Evolutionary conservation across 1,139 yeast species (phyloP), one percentile per base, ranked within the genome.

Genomic region (Kodamaea alishanica): DNA sequence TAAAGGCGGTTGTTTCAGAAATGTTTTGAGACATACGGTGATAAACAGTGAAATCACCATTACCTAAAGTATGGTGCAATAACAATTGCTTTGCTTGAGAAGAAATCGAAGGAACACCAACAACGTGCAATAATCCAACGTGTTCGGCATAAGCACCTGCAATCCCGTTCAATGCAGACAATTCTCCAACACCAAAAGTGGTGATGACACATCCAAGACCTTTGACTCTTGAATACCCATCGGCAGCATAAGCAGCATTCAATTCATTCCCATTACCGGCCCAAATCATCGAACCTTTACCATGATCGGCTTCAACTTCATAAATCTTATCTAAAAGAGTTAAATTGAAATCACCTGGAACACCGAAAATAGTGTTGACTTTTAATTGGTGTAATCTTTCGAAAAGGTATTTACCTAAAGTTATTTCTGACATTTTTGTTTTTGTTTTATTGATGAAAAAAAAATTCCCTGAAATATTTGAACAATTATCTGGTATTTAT

Each of bases 41-140:
- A 73, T 84, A 86, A 36, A 81, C 92, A 35, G 84, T 79, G 66
- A 84, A 86, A 63, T 84, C 90, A 48, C 92, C 90, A 65, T 86
- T 84, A 55, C 95, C 95, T 55, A 83, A 70, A 38, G 90, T 83
- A 65, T 83, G 90, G 51, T 68, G 74, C 44, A 68, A 59, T 46
- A 68, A 56, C 50, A 68, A 62, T 47, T 67, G 73, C 60, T 82
- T 77, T 47, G 83, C 73, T 59, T 81, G 88, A 23, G 94, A 74
- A 10, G 81, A 64, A 33, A 76, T 63, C 6, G 82, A 75, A 6
- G 82, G 82, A 50, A 74, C 70, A 36, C 83, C 83, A 6, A 76
- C 81, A 36, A 77, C 63, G 52, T 76, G 81, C 25, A 77, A 48
- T 34, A 77, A 47, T 11, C 81, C 81, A 35, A 77, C 79, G 51